Evolutionary conservation across 345 rosid species (phyloP).

Genomic region (Rhizophora apiculata): DNA sequence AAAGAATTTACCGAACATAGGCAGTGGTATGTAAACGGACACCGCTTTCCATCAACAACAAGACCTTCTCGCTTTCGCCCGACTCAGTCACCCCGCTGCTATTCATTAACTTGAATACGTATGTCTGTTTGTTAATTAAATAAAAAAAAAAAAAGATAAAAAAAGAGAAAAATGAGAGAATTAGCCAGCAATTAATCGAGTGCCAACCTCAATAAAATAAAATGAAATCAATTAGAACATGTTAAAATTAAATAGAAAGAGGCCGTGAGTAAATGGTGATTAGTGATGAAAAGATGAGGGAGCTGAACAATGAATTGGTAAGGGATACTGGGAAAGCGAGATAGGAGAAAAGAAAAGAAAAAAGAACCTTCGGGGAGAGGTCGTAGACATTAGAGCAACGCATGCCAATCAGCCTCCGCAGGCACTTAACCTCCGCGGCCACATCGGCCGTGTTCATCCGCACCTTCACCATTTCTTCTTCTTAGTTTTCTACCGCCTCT

Average conservation of each 20-base stretch:
- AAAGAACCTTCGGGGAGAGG: slow-evolving; percentile 82
- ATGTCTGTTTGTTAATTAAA: slow-evolving; percentile 49
- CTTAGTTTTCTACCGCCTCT: background rate
- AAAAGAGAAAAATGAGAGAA: too few relatives aligned
- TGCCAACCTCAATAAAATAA: too few relatives aligned
- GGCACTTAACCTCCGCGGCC: slow-evolving; percentile 96
- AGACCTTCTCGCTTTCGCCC: slow-evolving; percentile 95
- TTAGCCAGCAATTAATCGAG: too few relatives aligned
- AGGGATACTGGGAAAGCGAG: background rate
- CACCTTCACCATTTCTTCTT: slow-evolving; percentile 78
- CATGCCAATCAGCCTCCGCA: slow-evolving; percentile 86
- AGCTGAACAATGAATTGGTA: background rate
- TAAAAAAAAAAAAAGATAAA: too few relatives aligned
- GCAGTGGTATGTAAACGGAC: slow-evolving; percentile 89
- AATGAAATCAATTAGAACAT: background rate
- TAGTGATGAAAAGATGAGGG: background rate
- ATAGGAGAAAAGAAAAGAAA: background rate
- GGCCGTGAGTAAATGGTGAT: background rate
- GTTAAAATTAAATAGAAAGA: background rate
- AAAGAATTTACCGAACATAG: slow-evolving; percentile 55
- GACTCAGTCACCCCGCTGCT: slow-evolving; percentile 96
- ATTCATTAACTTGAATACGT: slow-evolving; percentile 92
- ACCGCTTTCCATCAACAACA: slow-evolving; percentile 91
- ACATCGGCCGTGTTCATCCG: slow-evolving; percentile 99
- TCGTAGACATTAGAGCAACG: slow-evolving; percentile 97